Evolutionary conservation across 257 asterid species (phyloP).

Genomic region (Cinchona pubescens): DNA sequence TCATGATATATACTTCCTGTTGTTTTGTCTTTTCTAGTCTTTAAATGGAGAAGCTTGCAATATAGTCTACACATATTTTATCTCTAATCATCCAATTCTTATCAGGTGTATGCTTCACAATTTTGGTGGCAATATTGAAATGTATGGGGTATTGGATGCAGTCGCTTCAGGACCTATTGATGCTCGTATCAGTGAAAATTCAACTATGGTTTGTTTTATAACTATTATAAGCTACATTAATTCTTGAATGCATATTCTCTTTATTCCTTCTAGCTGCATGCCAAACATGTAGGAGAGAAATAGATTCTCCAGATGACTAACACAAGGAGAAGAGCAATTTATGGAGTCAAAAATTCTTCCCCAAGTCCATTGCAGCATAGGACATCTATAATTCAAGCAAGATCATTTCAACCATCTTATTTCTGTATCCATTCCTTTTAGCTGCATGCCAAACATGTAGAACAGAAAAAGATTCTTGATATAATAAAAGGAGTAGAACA

Average conservation of each 20-base stretch:
- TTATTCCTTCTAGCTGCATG: too few species aligned
- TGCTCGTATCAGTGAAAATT: constrained; percentile 77
- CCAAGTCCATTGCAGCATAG: too few species aligned
- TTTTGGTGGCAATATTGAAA: constrained; percentile 96
- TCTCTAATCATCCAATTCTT: constrained; percentile 16
- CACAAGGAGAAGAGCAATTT: too few species aligned
- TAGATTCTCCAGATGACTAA: too few species aligned
- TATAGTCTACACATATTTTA: not conserved
- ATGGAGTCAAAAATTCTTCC: too few species aligned
- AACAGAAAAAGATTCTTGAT: constrained; percentile 7
- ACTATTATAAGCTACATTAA: not conserved
- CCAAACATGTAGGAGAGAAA: too few species aligned
- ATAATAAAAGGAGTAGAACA: not conserved
- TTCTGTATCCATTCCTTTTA: not conserved
- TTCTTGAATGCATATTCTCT: not conserved
- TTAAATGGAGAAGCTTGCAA: not conserved
- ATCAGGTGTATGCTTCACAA: constrained; percentile 98
- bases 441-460: not conserved
- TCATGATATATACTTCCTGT: not conserved
- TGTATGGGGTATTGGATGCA: constrained; percentile 88
- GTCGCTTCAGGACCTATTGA: constrained; percentile 93
- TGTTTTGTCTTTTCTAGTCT: not conserved
- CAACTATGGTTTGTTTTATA: constrained; percentile 67
- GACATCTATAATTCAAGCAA: too few species aligned
- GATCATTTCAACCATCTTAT: too few species aligned